Evolutionary conservation across 208 protist genomes (phyloP).

Genomic region (Herpetomonas samuelpessoai): DNA sequence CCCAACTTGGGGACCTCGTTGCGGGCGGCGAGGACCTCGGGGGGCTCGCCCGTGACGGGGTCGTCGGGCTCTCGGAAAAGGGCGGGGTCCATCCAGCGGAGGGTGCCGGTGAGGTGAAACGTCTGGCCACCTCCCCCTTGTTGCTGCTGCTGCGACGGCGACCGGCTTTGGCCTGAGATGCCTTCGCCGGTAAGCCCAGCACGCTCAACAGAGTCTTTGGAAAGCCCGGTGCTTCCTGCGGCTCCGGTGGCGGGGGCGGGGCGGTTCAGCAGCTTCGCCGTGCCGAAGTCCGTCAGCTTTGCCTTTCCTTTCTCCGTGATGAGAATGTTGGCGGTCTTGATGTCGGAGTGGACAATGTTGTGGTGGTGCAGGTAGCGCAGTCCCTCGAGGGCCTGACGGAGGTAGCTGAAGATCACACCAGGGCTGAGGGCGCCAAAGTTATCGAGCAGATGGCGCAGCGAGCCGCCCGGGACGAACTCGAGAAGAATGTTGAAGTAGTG

Average conservation of each 20-base stretch:
- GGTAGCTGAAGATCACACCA: constrained; percentile 78
- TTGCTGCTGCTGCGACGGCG: constrained; percentile 4
- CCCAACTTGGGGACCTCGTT: constrained; percentile 11
- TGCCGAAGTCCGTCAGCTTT: constrained; percentile 91
- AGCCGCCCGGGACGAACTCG: constrained; percentile 90
- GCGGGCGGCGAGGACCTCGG: not conserved
- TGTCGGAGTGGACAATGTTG: constrained; percentile 90
- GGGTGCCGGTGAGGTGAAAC: constrained; percentile 70
- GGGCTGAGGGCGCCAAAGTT: constrained; percentile 88
- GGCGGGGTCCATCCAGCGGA: constrained; percentile 89
- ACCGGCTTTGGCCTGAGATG: constrained; percentile 8
- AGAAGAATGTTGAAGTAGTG: constrained; percentile 91
- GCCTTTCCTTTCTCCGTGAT: constrained; percentile 82
- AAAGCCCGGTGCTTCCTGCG: constrained; percentile 2
- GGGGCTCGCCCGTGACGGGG: not conserved
- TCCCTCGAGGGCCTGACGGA: constrained; percentile 79
- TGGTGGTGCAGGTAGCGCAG: constrained; percentile 83
- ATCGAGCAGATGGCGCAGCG: constrained; percentile 82
- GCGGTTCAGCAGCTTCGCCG: constrained; percentile 69
- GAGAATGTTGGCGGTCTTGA: constrained; percentile 92
- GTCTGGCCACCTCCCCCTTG: constrained; percentile 26
- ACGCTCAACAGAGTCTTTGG: not conserved
- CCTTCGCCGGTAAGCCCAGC: constrained; percentile 5
- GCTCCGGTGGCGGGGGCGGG: constrained; percentile 23
- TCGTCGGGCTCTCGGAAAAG: constrained; percentile 41